Evolutionary conservation across 768 basidiomycete species (phyloP), one percentile per base, ranked within the genome.

Genomic region (Calocybe cyanea): DNA sequence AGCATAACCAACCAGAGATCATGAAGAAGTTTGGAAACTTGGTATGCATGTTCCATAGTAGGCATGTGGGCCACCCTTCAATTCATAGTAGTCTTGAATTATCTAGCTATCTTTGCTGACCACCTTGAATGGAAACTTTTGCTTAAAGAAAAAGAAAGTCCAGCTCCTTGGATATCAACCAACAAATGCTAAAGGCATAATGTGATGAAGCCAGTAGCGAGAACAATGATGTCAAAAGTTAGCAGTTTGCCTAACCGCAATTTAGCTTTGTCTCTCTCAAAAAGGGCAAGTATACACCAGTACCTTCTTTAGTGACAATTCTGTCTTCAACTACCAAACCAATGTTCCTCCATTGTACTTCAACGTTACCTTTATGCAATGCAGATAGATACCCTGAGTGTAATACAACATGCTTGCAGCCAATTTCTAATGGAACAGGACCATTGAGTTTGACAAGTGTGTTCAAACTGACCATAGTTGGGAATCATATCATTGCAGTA

Each of bases 381-480:
- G 68, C 54, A 18, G 62, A 48, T 25, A 81, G 65, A 52, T 72
- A 81, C 14, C 66, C 64, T 0, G 71, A 65, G 53, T 82, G 74
- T 45, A 73, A 63, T 4, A 81, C 63, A 9, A 78, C 53, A 14
- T 80, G 75, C 57, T 76, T 79, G 53, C 79, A 81, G 1, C 80
- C 79, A 31, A 71, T 57, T 20, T n/a, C n/a, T n/a, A n/a, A n/a
- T n/a, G n/a, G n/a, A n/a, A n/a, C n/a, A n/a, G n/a, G n/a, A n/a
- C n/a, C n/a, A n/a, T n/a, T n/a, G n/a, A n/a, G n/a, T n/a, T n/a
- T n/a, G n/a, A n/a, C n/a, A n/a, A n/a, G n/a, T 64, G 75, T 79
- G 39, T 5, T 28, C 14, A 38, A 15, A 15, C 7, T 48, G 70
- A 78, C 78, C 64, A 56, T 73, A 76, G 5, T 63, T 62, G 0